Conservation (phyloP, 352 stramenopile species). For the Aphanomyces euteiches region DNA sequence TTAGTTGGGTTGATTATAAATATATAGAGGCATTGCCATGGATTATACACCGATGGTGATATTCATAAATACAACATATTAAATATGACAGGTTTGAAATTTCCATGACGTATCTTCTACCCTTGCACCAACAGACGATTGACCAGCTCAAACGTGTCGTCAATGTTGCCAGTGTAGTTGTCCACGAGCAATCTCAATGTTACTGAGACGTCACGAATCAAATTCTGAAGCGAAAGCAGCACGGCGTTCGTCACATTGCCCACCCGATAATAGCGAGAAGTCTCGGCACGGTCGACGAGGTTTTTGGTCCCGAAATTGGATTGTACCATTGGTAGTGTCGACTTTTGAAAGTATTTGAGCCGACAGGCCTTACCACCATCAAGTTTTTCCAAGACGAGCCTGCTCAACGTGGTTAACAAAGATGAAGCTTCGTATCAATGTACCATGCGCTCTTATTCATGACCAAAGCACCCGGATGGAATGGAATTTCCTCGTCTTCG, state of each 20-base stretch:
- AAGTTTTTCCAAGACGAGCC: constrained; percentile 16
- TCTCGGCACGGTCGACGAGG: not conserved
- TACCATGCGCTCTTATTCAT: constrained; percentile 30
- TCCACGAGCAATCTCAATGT: not conserved
- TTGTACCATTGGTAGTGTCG: constrained; percentile 26
- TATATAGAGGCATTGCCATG: not conserved
- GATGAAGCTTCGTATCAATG: no score
- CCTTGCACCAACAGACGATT: not conserved
- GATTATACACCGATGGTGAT: no score
- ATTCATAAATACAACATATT: no score
- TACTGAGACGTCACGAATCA: constrained; percentile 8
- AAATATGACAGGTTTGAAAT: no score
- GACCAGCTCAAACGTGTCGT: not conserved
- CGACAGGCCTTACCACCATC: constrained; percentile 1
- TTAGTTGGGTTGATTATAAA: not conserved
- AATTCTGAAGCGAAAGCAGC: constrained; percentile 6
- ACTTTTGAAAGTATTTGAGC: constrained; percentile 29
- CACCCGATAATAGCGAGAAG: constrained; percentile 24
- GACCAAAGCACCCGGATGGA: constrained; percentile 7
- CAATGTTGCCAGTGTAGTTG: constrained; percentile 19
- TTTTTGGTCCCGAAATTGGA: not conserved
- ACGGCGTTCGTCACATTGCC: constrained; percentile 26
- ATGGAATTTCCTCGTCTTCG: constrained; percentile 18
- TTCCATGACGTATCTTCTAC: no score
- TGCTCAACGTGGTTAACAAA: not conserved